Evolutionary conservation across 352 stramenopile genomes (phyloP), one percentile per base, ranked within the genome.

Genomic region (Pythium aristosporum): DNA sequence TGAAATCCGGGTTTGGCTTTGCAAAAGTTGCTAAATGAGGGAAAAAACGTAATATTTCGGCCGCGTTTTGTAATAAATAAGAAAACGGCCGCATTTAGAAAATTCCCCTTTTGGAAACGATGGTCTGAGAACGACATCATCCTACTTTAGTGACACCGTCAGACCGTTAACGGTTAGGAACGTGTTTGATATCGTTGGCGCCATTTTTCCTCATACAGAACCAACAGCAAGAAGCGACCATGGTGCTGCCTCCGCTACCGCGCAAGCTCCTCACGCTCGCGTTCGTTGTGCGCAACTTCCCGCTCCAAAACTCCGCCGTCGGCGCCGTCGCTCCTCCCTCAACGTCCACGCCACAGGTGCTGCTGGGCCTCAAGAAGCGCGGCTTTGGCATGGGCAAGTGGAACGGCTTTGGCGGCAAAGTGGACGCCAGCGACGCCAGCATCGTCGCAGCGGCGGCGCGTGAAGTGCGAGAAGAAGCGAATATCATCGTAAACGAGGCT

Each of bases 381-480:
- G 85, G 85, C 21, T 91, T 92, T 59, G 85, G 85, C 20, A 42
- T 63, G 32, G 81, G 80, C 37, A 91, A 91, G 57, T 92, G 78
- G 78, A 93, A 92, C 61, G 80, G 85, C 16, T 92, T 92, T 59
- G 85, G 85, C 41, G 85, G 85, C 21, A 94, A 94, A 74, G 69
- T 94, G 13, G 81, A 92, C 49, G 25, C 56, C 4, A 76, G 68
- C 11, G 85, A 94, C 53, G 58, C 57, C 0, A 80, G 67, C 18
- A 39, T 80, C 39, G 65, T 65, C 39, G 69, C 69, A 13, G 73
- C 73, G 10, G 69, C 73, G 21, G 73, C 73, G 53, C 69, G 73
- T 11, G 73, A 80, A 51, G 65, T 80, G 42, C 59, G 55, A 11
- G 73, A 80, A 66, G 85, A 93, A 61, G 68, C 78, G 9, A 59